Evolutionary conservation across 1,284 basidiomycete species (phyloP).

Genomic region (Agroathelia rolfsii): DNA sequence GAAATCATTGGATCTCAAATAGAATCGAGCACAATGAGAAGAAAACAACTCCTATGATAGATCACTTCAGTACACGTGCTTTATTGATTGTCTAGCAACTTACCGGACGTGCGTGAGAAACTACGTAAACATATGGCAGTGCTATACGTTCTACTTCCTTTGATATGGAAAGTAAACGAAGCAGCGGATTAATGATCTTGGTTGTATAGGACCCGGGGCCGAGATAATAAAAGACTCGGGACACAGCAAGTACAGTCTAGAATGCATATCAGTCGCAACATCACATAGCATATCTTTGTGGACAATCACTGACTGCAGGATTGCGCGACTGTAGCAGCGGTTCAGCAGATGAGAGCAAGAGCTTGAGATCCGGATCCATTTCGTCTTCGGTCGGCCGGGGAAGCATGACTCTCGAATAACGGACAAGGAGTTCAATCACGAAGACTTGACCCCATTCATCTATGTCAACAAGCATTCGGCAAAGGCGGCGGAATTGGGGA

Average conservation of each 20-base stretch:
- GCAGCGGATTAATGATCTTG: slow-evolving; percentile 55
- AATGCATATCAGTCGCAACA: slow-evolving; percentile 2
- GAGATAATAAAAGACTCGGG: slow-evolving; percentile 66
- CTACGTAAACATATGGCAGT: slow-evolving; percentile 57
- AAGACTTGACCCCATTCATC: slow-evolving; percentile 96
- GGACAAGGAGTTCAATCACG: slow-evolving; percentile 67
- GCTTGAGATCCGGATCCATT: slow-evolving; percentile 66
- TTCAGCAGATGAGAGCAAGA: slow-evolving; percentile 65
- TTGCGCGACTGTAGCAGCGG: slow-evolving; percentile 80
- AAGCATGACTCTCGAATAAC: slow-evolving; percentile 83
- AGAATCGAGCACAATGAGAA: slow-evolving; percentile 52
- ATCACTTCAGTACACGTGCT: slow-evolving; percentile 6
- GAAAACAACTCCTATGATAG: slow-evolving; percentile 34
- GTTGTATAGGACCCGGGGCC: slow-evolving; percentile 46
- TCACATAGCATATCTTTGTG: neutral
- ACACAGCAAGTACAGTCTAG: slow-evolving; percentile 68
- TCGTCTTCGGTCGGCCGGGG: slow-evolving; percentile 54
- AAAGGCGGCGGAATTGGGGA: slow-evolving; percentile 79
- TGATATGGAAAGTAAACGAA: slow-evolving; percentile 56
- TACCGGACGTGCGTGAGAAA: slow-evolving; percentile 57
- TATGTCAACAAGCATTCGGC: slow-evolving; percentile 76
- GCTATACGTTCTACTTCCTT: slow-evolving; percentile 66
- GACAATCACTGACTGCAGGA: slow-evolving; percentile 55
- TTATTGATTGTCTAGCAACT: slow-evolving; percentile 17
- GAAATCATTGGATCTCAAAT: slow-evolving; percentile 60